Percentiles rank a stretch among this genome's conserved stretches.
These are phyloP conservation scores for Escallonia rubra DNA, from an alignment of 129 eudicot species.

Conservation along the genomic window DNA sequence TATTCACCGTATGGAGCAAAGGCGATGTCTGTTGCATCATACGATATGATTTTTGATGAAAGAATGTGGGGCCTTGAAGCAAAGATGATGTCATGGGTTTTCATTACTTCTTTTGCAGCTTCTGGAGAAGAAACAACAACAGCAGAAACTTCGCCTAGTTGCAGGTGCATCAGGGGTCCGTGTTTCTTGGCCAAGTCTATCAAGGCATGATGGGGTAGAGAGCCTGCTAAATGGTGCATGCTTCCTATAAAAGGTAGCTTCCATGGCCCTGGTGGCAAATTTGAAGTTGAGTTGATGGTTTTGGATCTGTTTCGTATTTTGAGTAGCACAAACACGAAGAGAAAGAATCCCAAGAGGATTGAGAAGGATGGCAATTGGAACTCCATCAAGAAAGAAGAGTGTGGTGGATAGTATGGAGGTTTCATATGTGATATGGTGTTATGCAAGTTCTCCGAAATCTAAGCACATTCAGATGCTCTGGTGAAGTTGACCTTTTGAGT, in stretches of 20 bases:
- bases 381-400: background rate
- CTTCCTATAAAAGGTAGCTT: background rate
- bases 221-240: background rate
- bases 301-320: background rate
- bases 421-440: background rate
- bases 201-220: background rate
- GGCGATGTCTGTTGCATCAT: slow-evolving; percentile 10
- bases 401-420: background rate
- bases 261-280: background rate
- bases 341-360: background rate
- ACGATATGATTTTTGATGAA: background rate
- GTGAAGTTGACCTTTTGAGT: too few species aligned
- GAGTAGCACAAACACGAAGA: background rate
- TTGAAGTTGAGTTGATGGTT: background rate
- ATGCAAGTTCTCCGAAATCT: too few species aligned
- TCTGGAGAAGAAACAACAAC: slow-evolving; percentile 12
- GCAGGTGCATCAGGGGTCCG: background rate
- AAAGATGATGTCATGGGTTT: slow-evolving; percentile 2
- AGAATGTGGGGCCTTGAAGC: slow-evolving; percentile 4
- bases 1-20: slow-evolving; percentile 18
- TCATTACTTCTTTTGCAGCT: slow-evolving; percentile 7
- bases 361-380: background rate
- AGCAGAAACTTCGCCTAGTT: slow-evolving; percentile 7
- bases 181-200: slow-evolving; percentile 5
- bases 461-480: too few species aligned